Percentiles rank a stretch among this genome's conserved stretches.
These are phyloP conservation scores for Calonectria ilicicola DNA, from an alignment of 2,329 filamentous ascomycete species.

Conservation along the genomic window DNA sequence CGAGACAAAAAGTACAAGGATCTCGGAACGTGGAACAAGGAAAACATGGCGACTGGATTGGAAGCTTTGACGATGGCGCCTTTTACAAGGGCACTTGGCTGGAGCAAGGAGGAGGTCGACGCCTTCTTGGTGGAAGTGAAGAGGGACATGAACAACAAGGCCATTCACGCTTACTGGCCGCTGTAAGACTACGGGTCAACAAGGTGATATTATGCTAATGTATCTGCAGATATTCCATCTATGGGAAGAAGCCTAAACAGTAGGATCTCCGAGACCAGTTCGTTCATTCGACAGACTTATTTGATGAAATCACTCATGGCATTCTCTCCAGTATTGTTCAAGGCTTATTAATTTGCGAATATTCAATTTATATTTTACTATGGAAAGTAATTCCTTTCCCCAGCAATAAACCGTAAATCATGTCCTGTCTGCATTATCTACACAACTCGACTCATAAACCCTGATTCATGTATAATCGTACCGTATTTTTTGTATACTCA, in stretches of 20 bases:
- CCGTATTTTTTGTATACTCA: background rate
- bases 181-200: slow-evolving; percentile 17
- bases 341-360: too few relatives aligned
- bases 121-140: slow-evolving; percentile 26
- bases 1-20: slow-evolving; percentile 30
- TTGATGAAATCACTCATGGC: too few relatives aligned
- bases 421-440: background rate
- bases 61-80: slow-evolving; percentile 30
- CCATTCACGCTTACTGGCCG: slow-evolving; percentile 36
- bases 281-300: too few relatives aligned
- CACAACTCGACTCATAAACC: background rate
- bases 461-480: background rate
- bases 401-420: too few relatives aligned
- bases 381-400: too few relatives aligned
- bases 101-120: slow-evolving; percentile 25
- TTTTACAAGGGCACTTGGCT: slow-evolving; percentile 23
- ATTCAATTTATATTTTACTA: too few relatives aligned
- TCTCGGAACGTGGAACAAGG: slow-evolving; percentile 28
- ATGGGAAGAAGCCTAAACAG: background rate
- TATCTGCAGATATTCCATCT: background rate
- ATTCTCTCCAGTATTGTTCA: too few relatives aligned
- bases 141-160: slow-evolving; percentile 27
- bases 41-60: slow-evolving; percentile 27
- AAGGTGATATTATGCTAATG: background rate
- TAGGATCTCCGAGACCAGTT: background rate